Evolutionary conservation across 768 basidiomycete genomes (phyloP).

Genomic region (Tricholoma matsutake): DNA sequence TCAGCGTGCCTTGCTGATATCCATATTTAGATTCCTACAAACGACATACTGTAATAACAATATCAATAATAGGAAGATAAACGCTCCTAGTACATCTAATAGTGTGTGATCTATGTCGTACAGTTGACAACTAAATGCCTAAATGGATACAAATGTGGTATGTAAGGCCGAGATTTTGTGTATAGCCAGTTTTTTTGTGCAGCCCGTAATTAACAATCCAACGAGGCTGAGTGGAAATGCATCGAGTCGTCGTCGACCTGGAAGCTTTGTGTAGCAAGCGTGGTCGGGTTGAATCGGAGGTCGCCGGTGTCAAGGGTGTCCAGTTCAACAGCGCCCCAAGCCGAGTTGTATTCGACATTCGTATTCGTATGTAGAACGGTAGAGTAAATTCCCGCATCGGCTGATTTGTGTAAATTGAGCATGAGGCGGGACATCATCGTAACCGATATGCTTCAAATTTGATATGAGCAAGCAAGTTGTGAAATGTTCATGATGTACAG

Average conservation of each 20-base stretch:
- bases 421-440: conserved; percentile 54
- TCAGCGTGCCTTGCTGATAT: background rate
- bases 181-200: background rate
- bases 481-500: conserved; percentile 10
- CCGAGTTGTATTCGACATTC: conserved; percentile 15
- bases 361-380: conserved; percentile 20
- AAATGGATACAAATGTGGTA: background rate
- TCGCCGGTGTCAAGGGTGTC: conserved; percentile 25
- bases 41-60: background rate
- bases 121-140: background rate
- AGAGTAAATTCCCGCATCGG: conserved; percentile 32
- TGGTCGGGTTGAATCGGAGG: background rate
- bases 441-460: conserved; percentile 40
- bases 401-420: conserved; percentile 49
- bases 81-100: background rate
- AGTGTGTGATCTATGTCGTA: background rate
- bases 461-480: background rate
- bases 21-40: background rate
- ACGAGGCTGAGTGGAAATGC: background rate
- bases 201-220: background rate
- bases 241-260: background rate
- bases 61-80: background rate
- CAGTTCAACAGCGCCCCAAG: conserved; percentile 18
- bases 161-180: background rate
- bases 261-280: background rate